A percentile compares a stretch with the other conserved stretches of the same genome.
Evolutionary conservation across 768 basidiomycete genomes (phyloP).

Genomic region (Mycena crocata): DNA sequence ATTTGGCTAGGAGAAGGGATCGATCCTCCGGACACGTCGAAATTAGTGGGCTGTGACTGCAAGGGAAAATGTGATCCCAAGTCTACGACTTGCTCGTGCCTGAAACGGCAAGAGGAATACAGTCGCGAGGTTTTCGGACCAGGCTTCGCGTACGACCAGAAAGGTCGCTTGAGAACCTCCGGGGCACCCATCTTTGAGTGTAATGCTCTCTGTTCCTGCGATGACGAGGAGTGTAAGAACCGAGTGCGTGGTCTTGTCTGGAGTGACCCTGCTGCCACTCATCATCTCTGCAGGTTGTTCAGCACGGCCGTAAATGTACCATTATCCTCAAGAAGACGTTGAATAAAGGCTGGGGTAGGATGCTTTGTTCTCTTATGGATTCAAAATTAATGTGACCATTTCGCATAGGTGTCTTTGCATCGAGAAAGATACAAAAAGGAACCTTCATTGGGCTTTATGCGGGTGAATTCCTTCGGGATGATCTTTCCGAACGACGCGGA

Average conservation of each 20-base stretch:
- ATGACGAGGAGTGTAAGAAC: conserved; percentile 79
- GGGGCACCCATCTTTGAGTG: conserved; percentile 87
- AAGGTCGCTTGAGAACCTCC: conserved; percentile 61
- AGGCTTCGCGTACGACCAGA: conserved; percentile 79
- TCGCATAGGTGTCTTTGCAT: conserved; percentile 75
- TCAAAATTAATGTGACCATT: too few species aligned
- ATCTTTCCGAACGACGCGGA: conserved; percentile 75
- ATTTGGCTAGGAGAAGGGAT: conserved; percentile 82
- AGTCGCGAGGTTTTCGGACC: conserved; percentile 42
- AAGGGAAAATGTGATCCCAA: conserved; percentile 80
- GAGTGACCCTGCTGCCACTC: background rate
- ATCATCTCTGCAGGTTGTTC: conserved; percentile 72
- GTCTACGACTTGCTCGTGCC: conserved; percentile 78
- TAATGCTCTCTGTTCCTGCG: conserved; percentile 84
- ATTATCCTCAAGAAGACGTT: conserved; percentile 77
- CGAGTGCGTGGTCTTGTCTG: conserved; percentile 62
- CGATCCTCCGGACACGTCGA: conserved; percentile 68
- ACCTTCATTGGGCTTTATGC: conserved; percentile 88
- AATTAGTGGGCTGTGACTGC: conserved; percentile 79
- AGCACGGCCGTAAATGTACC: conserved; percentile 74
- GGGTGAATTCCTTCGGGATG: conserved; percentile 83
- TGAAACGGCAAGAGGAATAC: conserved; percentile 63
- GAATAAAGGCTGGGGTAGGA: conserved; percentile 88
- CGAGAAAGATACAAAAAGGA: conserved; percentile 72
- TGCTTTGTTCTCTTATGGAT: conserved; percentile 2